Base-by-base conservation (phyloP, 176 grass and related monocot species). In the Olyra latifolia region DNA sequence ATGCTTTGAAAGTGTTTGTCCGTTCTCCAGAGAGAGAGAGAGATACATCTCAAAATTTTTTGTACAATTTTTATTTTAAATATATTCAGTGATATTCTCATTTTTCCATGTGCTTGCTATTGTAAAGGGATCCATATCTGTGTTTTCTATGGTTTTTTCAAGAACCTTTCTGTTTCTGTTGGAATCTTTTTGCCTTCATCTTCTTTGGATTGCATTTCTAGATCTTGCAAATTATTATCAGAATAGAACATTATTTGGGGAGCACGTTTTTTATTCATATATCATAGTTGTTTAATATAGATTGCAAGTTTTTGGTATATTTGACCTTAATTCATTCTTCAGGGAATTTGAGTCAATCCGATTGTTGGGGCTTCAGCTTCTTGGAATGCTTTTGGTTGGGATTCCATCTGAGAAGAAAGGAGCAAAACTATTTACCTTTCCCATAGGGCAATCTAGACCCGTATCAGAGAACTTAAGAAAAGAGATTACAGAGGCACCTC, bases 301-400 rank as follows among this genome's bases (percentile, higher is more conserved):
- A 43, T 81, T 6, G 20, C 7, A 14, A 58, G 59, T 41, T 52
- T 81, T 66, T 69, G 54, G 50, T 66, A 67, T 82, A 76, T 69
- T 45, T 70, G 63, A 71, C 11, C 70, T 71, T 54, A 12, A 32
- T 84, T 75, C 58, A 55, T 45, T 71, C 66, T 86, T 60, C 63
- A 94, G 91, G 85, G 91, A 94, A 77, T 62, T 83, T 24, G 91
- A 94, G 63, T 79, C 88, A 81, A 88, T 94, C 63, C 82, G 91
- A 80, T 76, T 94, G 65, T 67, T 91, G 72, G 91, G 91, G 19
- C 89, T 94, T 77, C 85, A 94, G 71, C 74, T 94, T 55, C 83
- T 94, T 74, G 91, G 88, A 44, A 94, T 88, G 78, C 85, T 94
- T 74, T 78, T 94, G 82, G 79, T 90, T 72, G 91, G 91, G 23